A percentile compares a stretch with the other conserved stretches of the same genome.
Conservation (phyloP, 2,329 filamentous ascomycete species). For the Pseudofabraea citricarpa region DNA sequence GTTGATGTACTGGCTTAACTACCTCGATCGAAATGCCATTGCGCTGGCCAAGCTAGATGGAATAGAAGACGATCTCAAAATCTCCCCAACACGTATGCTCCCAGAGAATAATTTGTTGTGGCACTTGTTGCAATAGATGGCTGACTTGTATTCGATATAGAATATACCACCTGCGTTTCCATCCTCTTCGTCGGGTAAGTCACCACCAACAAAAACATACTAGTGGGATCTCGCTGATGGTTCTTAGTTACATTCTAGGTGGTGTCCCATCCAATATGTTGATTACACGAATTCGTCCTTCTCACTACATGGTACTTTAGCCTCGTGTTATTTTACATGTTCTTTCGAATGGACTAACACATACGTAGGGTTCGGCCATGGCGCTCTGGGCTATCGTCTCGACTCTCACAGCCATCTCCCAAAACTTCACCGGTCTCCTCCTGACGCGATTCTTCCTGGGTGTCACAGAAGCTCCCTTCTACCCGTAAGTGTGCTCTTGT, state of each 20-base stretch:
- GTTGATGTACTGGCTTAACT: conserved; percentile 27
- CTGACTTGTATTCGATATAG: too few relatives aligned
- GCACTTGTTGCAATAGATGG: conserved; percentile 14
- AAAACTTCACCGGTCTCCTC: conserved; percentile 36
- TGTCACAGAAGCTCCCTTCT: conserved; percentile 28
- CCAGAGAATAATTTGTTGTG: background rate
- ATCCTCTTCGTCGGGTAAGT: conserved; percentile 24
- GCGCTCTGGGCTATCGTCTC: conserved; percentile 47
- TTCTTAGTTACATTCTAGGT: conserved; percentile 6
- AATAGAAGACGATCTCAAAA: conserved; percentile 22
- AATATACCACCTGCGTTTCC: conserved; percentile 23
- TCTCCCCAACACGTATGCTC: conserved; percentile 19
- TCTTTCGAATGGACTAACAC: too few relatives aligned
- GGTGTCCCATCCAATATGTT: conserved; percentile 35
- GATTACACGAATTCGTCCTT: conserved; percentile 31
- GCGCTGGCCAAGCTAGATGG: conserved; percentile 10
- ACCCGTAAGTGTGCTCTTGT: too few relatives aligned
- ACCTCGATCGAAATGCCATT: conserved; percentile 26
- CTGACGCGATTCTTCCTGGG: conserved; percentile 27
- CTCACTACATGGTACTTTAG: conserved; percentile 32
- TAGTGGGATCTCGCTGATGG: background rate
- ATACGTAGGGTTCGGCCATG: conserved; percentile 26
- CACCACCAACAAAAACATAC: background rate
- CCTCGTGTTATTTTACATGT: too few relatives aligned
- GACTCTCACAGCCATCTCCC: conserved; percentile 36